Evolutionary conservation across 768 basidiomycete genomes (phyloP), one percentile per base, ranked within the genome.

Genomic region (Amanita jacksonii): DNA sequence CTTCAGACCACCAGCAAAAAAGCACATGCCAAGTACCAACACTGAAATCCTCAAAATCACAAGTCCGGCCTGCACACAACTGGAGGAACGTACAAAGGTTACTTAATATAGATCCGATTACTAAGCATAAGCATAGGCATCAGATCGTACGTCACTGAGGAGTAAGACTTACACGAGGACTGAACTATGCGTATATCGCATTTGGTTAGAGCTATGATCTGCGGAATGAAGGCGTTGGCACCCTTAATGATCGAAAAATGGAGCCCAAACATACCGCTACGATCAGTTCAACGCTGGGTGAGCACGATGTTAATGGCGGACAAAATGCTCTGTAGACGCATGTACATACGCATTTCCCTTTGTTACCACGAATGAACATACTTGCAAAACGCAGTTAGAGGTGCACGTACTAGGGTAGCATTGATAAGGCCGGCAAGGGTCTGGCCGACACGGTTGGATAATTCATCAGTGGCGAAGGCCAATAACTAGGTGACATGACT

Each of bases 1-100:
- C 52, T 74, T 74, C 40, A 79, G 63, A 15, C 87, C 87, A 45
- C 86, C 87, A 16, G 83, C 85, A 52, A 90, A 89, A 64, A 90
- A 90, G 55, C 87, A 89, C 88, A 91, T 88, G 38, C 88, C 88
- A 23, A 90, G 70, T 13, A 91, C 79, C 39, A 92, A 70, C 25
- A 89, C 82, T 85, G 43, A 32, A 38, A 13, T 37, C 41, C 40
- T 24, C 43, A 42, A 27, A n/a, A 41, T 36, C 42, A 46, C 43
- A 41, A 48, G n/a, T n/a, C 33, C 41, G 16, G 40, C 30, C 18
- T 34, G 37, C 35, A 39, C 32, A 32, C 28, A 25, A 46, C 32
- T 25, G 35, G 43, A 38, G 45, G 52, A 47, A 59, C 81, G 60
- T 65, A 88, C 85, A 66, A 47, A 87, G 64, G 62, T 92, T 92